A percentile compares a stretch with the other conserved stretches of the same genome.
phyloP scores from a whole-genome alignment of 2,329 filamentous ascomycete genomes.

The Xylariaceae sp. region DNA sequence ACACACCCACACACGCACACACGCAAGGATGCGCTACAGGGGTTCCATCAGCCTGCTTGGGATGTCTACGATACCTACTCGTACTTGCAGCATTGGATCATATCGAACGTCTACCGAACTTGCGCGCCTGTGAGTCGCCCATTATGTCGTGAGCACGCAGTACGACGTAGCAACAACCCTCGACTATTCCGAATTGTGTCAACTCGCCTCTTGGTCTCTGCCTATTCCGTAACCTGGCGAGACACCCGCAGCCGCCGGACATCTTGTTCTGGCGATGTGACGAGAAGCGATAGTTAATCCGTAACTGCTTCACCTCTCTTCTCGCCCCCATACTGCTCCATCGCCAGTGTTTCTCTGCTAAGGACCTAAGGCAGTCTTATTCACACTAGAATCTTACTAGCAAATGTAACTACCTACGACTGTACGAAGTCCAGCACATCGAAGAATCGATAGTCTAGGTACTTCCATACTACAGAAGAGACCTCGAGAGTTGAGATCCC shows the following conservation, averaged over 20 bases:
- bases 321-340: neutral
- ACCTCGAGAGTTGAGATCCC: too few species aligned
- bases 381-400: neutral
- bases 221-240: too few species aligned
- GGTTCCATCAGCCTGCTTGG: conserved; percentile 18
- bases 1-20: neutral
- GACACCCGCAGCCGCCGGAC: too few species aligned
- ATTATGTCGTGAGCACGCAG: too few species aligned
- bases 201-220: too few species aligned
- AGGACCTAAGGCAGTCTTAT: neutral
- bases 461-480: neutral
- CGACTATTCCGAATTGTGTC: too few species aligned
- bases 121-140: too few species aligned
- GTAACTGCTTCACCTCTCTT: neutral
- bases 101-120: neutral
- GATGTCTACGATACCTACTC: neutral
- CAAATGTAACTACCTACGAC: neutral
- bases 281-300: too few species aligned
- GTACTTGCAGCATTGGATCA: neutral
- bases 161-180: too few species aligned
- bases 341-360: neutral
- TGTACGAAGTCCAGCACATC: neutral
- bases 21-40: conserved; percentile 19
- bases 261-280: too few species aligned
- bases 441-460: neutral